These are phyloP conservation scores for Xylariaceae sp. DNA, from an alignment of 2,329 filamentous ascomycete genomes.

Conservation along the genomic window DNA sequence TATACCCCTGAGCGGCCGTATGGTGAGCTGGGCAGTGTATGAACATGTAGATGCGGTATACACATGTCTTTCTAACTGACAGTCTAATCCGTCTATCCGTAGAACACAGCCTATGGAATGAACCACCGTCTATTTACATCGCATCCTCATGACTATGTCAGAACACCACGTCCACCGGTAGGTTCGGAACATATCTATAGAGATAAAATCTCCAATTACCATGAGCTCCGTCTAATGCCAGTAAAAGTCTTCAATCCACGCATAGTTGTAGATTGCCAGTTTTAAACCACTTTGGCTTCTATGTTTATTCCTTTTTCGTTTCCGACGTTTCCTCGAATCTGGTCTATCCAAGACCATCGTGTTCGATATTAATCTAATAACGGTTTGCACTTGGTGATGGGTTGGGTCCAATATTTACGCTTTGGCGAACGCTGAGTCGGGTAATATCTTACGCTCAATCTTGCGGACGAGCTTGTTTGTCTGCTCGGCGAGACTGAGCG, in stretches of 20 bases:
- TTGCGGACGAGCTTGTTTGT: slow-evolving; percentile 88
- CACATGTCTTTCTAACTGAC: not conserved
- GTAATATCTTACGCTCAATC: slow-evolving; percentile 60
- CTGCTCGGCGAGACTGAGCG: slow-evolving; percentile 89
- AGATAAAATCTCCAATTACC: not conserved
- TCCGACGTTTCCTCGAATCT: not conserved
- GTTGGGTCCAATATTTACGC: slow-evolving; percentile 18
- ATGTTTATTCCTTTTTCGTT: not conserved
- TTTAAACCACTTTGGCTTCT: not conserved
- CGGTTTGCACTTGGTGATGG: not conserved
- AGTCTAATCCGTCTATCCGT: not conserved
- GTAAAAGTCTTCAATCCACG: not conserved
- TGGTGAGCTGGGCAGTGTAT: too few species aligned
- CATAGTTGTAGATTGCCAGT: not conserved
- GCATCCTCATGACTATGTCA: not conserved
- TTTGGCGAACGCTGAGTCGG: slow-evolving; percentile 36
- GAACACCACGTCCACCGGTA: slow-evolving; percentile 7
- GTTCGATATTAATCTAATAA: not conserved
- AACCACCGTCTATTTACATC: slow-evolving; percentile 3
- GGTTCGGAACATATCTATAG: not conserved
- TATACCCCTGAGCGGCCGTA: too few species aligned
- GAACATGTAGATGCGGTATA: slow-evolving; percentile 6
- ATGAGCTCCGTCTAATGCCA: not conserved
- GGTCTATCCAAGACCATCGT: not conserved
- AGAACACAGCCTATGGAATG: not conserved